Percentiles rank a stretch among this genome's conserved stretches.
These are phyloP conservation scores for Corymbia citriodora DNA, from an alignment of 441 rosid species.

Conservation along the genomic window DNA sequence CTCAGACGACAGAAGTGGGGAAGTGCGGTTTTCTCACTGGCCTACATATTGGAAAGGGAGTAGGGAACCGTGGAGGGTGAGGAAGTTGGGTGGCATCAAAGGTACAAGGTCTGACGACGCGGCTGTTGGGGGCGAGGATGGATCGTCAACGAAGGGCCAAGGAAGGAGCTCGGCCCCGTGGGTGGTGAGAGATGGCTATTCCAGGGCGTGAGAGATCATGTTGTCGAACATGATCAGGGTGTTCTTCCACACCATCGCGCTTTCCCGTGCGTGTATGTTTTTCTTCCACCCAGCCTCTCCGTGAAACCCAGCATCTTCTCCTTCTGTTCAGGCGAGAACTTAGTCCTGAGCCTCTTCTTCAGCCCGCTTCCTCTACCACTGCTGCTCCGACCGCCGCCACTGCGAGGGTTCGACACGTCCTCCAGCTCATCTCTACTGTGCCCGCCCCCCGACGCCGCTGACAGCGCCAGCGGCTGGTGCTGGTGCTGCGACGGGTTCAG, in stretches of 20 bases:
- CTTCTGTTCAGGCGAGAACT: constrained; percentile 78
- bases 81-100: not conserved
- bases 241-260: not conserved
- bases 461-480: constrained; percentile 43
- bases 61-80: not conserved
- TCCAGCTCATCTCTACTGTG: constrained; percentile 51
- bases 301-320: constrained; percentile 77
- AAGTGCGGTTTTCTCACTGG: not conserved
- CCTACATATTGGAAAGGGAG: not conserved
- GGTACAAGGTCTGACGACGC: not conserved
- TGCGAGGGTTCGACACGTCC: constrained; percentile 79
- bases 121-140: not conserved
- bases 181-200: not conserved
- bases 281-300: constrained; percentile 42
- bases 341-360: constrained; percentile 65
- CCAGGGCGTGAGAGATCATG: not conserved
- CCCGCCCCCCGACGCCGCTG: constrained; percentile 31
- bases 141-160: not conserved
- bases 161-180: not conserved
- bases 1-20: not conserved
- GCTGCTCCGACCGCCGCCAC: constrained; percentile 43
- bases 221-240: not conserved
- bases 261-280: not conserved
- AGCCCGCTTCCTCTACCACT: constrained; percentile 24
- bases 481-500: constrained; percentile 26